Evolutionary conservation across 1,284 basidiomycete species (phyloP), one percentile per base, ranked within the genome.

Genomic region (Sutorius eximius): DNA sequence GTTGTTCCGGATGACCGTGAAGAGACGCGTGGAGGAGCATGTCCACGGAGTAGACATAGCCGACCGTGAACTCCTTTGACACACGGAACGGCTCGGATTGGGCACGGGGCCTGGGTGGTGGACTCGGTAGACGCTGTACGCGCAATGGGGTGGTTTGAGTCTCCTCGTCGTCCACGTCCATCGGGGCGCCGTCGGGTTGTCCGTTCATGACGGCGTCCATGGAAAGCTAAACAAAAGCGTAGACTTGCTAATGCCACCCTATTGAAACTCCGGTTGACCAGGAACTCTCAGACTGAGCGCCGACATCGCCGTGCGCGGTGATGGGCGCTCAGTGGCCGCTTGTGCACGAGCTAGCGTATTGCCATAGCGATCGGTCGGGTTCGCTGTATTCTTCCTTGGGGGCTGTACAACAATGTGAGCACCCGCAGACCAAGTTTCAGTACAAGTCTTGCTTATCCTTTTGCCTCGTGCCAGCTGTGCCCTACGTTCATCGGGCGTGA

Each of bases 1-100:
- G 96, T 57, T 87, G 82, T 71, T 99, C 96, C 5, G 95, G 93
- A 70, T 98, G 95, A 18, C 72, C 69, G 34, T 77, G 72, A 10
- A 80, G 75, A 47, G 82, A 84, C 56, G 81, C 83, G 71, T 98
- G 96, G 27, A 87, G 74, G 74, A 91, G 89, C 96, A 99, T 98
- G 59, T 89, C 82, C 2, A 79, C 69, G 44, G 91, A 90, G 67
- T 92, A 98, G 52, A 98, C 87, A 75, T 92, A 95, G 44, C 95
- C 95, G 52, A 89, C 85, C 12, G 63, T 51, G 53, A 58, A 57
- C 27, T 53, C 46, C 0, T 55, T 50, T 10, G 51, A 55, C 12
- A 27, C 27, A 24, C 59, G 61, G 30, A 65, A 51, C 24, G 71
- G 71, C 53, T 67, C 68, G 11, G 68, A 72, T 33, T 65, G 69